Base-by-base conservation (phyloP, 2,329 filamentous ascomycete species). In the Atkinsonella hypoxylon region DNA sequence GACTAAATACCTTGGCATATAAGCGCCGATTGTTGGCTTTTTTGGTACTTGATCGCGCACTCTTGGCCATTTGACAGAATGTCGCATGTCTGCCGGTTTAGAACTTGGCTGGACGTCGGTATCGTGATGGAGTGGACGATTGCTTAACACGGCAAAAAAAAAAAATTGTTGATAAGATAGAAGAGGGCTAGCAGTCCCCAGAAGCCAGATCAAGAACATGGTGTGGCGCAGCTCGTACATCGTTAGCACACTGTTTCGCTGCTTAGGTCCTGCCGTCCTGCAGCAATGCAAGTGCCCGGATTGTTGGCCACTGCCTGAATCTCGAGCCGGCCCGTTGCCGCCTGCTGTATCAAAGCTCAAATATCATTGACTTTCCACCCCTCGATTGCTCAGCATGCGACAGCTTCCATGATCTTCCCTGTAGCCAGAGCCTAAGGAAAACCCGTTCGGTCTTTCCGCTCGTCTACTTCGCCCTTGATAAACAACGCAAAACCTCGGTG, bases 1-100 rank as follows among this genome's bases (percentile, higher is more conserved):
- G 91, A 1, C 85, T 87, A 69, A 95, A 96, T 57, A 96, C 85
- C 57, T 81, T 82, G 57, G 79, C 75, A 67, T 90, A 90, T 57
- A 95, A 77, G 60, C 80, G 83, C 59, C 79, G 77, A 71, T 89
- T 89, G 74, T 96, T 96, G 62, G 77, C 76, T 74, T 96, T 96
- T 61, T 76, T 81, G 57, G 79, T 75, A 65, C 85, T 94, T 57
- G 90, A 80, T 66, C 91, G 79, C 54, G 86, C 75, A 64, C 87
- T 86, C 67, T 95, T 96, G 22, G 90, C 91, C 91, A 96, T 97
- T 59, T 51, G 77, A 48, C 30, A 32, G 20, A 36, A 20, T 38
- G 7, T 26, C 31, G 15, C 38, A 26, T 4, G 18, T 18, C 20
- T 10, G 30, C 26, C 20, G 12, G 13, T 18, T 11, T 17, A 34